phyloP scores from a whole-genome alignment of 2,329 filamentous ascomycete genomes.

The Aureobasidium sp. region DNA sequence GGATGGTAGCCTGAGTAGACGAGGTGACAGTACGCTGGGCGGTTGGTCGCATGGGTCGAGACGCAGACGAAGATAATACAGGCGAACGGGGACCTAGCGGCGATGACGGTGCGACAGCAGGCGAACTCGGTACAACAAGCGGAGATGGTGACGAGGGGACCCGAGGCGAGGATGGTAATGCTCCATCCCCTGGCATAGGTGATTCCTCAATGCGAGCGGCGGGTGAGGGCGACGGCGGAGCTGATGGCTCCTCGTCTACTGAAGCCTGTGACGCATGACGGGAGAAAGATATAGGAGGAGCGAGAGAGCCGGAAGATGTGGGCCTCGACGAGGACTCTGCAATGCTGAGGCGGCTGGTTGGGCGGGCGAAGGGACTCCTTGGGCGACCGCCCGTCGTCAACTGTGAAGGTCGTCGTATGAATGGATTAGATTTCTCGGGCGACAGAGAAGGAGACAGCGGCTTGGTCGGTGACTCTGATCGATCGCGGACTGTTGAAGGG shows the following conservation, averaged over 20 bases:
- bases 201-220: background rate
- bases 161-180: constrained; percentile 23
- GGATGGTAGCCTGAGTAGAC: constrained; percentile 26
- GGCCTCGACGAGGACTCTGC: constrained; percentile 20
- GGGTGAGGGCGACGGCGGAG: constrained; percentile 16
- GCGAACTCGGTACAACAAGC: constrained; percentile 26
- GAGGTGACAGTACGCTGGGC: constrained; percentile 34
- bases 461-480: constrained; percentile 20
- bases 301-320: background rate
- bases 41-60: constrained; percentile 26
- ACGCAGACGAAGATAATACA: background rate
- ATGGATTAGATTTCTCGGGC: constrained; percentile 26
- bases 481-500: constrained; percentile 31
- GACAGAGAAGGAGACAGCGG: constrained; percentile 17
- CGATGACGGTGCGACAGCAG: constrained; percentile 17
- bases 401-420: constrained; percentile 31
- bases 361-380: constrained; percentile 30
- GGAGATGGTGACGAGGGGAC: constrained; percentile 23
- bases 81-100: constrained; percentile 10
- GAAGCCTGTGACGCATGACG: constrained; percentile 6
- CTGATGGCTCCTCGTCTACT: constrained; percentile 15
- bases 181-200: constrained; percentile 16
- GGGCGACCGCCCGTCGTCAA: constrained; percentile 26
- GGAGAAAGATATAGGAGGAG: constrained; percentile 4
- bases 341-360: constrained; percentile 25